phyloP scores from a whole-genome alignment of 495 filamentous ascomycete species.

The Aspergillus haitiensis region DNA sequence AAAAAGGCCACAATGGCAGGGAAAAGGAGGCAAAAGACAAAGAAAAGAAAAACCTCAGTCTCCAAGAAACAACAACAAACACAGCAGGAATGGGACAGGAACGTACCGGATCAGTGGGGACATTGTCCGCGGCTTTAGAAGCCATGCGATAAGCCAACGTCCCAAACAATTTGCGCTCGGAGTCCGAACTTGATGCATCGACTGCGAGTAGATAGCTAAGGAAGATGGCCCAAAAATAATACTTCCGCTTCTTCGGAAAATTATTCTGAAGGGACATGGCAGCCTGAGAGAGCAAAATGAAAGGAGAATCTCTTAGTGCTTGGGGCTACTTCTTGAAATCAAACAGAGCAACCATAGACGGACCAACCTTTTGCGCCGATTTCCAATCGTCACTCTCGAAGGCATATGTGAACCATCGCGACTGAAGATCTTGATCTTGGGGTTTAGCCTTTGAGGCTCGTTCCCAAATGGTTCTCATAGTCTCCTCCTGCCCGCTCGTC shows the following conservation, averaged over 20 bases:
- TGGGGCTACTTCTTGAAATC: background rate
- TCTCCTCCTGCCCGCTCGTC: conserved; percentile 34
- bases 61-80: no score
- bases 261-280: conserved; percentile 60
- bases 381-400: conserved; percentile 54
- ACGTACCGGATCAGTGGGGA: conserved; percentile 48
- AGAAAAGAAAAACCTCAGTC: no score
- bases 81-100: background rate
- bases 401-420: conserved; percentile 53
- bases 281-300: conserved; percentile 37
- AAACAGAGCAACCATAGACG: background rate
- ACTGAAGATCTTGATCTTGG: conserved; percentile 52
- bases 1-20: background rate
- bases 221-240: conserved; percentile 60
- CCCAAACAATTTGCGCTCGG: conserved; percentile 56
- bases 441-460: conserved; percentile 53
- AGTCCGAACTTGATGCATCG: conserved; percentile 39
- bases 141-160: conserved; percentile 60
- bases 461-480: conserved; percentile 52
- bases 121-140: conserved; percentile 55
- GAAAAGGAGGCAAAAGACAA: background rate
- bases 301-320: conserved; percentile 3
- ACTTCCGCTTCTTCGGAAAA: conserved; percentile 56
- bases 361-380: conserved; percentile 56
- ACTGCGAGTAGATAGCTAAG: conserved; percentile 45